phyloP scores from a whole-genome alignment of 768 basidiomycete species.

The Mycena vulgaris region DNA sequence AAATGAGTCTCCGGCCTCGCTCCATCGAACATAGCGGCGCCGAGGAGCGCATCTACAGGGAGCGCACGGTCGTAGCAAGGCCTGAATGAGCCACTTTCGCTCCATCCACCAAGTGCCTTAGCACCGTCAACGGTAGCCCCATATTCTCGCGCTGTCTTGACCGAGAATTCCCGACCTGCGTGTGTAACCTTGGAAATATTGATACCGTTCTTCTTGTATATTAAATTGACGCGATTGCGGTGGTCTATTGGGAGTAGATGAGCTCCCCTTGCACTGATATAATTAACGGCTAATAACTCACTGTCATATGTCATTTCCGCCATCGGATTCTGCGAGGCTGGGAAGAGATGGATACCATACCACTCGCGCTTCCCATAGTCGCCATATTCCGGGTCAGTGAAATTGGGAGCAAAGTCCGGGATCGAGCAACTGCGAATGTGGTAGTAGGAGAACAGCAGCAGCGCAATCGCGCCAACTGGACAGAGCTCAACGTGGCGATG shows the following conservation, averaged over 20 bases:
- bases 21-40: conserved; percentile 50
- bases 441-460: conserved; percentile 48
- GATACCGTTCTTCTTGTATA: conserved; percentile 44
- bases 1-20: conserved; percentile 44
- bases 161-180: conserved; percentile 47
- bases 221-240: conserved; percentile 42
- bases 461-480: conserved; percentile 45
- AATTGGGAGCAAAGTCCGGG: conserved; percentile 48
- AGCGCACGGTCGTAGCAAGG: conserved; percentile 49
- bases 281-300: background rate
- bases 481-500: conserved; percentile 50
- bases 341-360: conserved; percentile 48
- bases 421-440: conserved; percentile 42
- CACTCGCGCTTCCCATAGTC: conserved; percentile 48
- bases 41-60: conserved; percentile 49
- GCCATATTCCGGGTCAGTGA: conserved; percentile 38
- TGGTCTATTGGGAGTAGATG: conserved; percentile 43
- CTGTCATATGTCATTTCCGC: conserved; percentile 19
- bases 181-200: conserved; percentile 50
- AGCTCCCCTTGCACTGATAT: background rate
- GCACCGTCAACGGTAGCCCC: conserved; percentile 45
- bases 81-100: conserved; percentile 42
- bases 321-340: conserved; percentile 14
- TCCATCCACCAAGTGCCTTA: conserved; percentile 53
- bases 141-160: conserved; percentile 46